Evolutionary conservation across 2,329 filamentous ascomycete genomes (phyloP), one percentile per base, ranked within the genome.

Genomic region (Ceratocystis colombiana): DNA sequence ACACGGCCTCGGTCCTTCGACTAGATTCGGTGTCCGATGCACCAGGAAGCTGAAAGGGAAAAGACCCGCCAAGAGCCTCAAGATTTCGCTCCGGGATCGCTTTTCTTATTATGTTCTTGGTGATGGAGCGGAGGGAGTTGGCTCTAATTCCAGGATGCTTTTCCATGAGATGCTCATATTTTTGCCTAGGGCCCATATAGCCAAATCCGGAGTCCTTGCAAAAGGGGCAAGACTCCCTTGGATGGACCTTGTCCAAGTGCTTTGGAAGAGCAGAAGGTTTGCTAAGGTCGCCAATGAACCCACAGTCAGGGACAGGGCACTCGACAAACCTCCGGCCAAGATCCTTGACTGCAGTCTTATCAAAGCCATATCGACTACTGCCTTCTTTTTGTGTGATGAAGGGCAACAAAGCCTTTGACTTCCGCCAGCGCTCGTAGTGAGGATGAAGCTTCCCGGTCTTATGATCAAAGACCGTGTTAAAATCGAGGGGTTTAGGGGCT

Each of bases 291-390:
- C 46, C 33, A n/a, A 67, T 37, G 20, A 62, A 67, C 20, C 62
- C 66, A 22, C 66, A 67, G 33, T 62, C 62, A 2, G 50, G 20
- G 57, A 44, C 62, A n/a, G 66, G 66, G 41, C 66, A 67, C 46
- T 67, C 44, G 25, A 65, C 30, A 10, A 62, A 33, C n/a, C 22
- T 62, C 20, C 33, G 12, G 25, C 55, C 45, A 41, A 61, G 22
- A 61, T 48, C 44, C n/a, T 55, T 62, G 15, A 6, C 37, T 2
- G 45, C 44, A 12, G 20, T 28, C 7, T 33, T 33, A n/a, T 65
- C 41, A 25, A 48, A 25, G 4, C 22, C 5, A 37, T 65, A 55
- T 20, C 15, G 30, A 2, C 45, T n/a, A 20, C 25, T 25, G 25
- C 37, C 44, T 15, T 48, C 33, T 44, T 50, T 61, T 5, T 15